phyloP scores from a whole-genome alignment of 306 rosid genomes.

The Cicer yamashitae region DNA sequence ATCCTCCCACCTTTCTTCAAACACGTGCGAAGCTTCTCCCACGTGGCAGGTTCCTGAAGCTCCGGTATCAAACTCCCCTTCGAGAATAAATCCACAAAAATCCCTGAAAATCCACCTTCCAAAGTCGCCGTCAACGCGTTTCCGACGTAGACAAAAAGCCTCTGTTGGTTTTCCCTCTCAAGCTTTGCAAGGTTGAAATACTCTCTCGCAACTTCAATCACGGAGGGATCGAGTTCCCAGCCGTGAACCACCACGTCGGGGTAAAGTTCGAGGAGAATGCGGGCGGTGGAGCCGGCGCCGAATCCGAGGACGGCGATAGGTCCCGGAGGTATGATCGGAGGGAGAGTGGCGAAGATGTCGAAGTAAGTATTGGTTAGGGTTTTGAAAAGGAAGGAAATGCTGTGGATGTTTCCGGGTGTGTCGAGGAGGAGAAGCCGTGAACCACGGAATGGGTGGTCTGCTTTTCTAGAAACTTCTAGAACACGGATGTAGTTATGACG shows the following conservation, averaged over 20 bases:
- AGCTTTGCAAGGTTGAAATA: constrained; percentile 63
- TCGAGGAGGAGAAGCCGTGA: constrained; percentile 89
- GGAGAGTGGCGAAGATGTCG: constrained; percentile 84
- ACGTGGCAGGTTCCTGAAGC: constrained; percentile 76
- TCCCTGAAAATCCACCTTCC: constrained; percentile 77
- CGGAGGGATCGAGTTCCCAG: constrained; percentile 93
- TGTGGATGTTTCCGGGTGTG: constrained; percentile 92
- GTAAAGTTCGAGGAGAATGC: constrained; percentile 61
- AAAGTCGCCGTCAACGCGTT: constrained; percentile 64
- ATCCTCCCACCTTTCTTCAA: constrained; percentile 87
- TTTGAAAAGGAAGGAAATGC: constrained; percentile 74
- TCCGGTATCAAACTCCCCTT: constrained; percentile 74
- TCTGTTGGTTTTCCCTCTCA: constrained; percentile 54
- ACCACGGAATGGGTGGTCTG: constrained; percentile 88
- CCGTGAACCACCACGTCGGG: constrained; percentile 66
- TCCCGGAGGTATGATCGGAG: constrained; percentile 76
- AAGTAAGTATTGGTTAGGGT: constrained; percentile 75
- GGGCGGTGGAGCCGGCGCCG: constrained; percentile 84
- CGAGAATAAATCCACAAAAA: constrained; percentile 76
- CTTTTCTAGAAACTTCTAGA: constrained; percentile 72
- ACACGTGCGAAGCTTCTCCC: constrained; percentile 62
- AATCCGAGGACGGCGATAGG: constrained; percentile 86
- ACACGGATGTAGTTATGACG: constrained; percentile 83
- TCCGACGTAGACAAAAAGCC: constrained; percentile 71
- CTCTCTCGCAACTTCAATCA: constrained; percentile 77